Evolutionary conservation across 257 asterid genomes (phyloP), one percentile per base, ranked within the genome.

Genomic region (Solanum paucissectum): DNA sequence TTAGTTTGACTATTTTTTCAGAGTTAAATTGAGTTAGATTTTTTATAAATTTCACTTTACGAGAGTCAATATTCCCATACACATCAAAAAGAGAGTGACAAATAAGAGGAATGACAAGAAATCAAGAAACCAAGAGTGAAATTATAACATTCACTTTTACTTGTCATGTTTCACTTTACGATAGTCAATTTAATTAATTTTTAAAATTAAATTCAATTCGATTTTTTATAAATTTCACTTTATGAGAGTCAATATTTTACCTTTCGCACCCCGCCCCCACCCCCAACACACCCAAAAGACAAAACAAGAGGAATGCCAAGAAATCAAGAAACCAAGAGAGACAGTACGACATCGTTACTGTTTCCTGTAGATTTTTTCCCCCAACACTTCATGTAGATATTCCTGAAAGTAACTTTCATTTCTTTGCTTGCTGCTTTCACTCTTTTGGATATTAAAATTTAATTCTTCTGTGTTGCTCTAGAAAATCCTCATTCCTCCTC

Each of bases 351-450:
- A 32, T 13, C 68, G 85, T 81, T 46, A 6, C 27, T 16, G 29
- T 3, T 16, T 25, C 27, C 23, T 27, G 29, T 29, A 49, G 69
- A n/a, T 64, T 64, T 64, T 62, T n/a, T 64, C 10, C 2, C 33
- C 16, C 18, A 64, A 64, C 33, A 64, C 72, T 64, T n/a, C 33
- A 64, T n/a, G 72, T n/a, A 64, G 87, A 85, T 85, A 85, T 62
- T 85, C 82, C 64, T 7, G 66, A 40, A 64, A 85, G 71, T 14
- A 40, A 85, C 87, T 85, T 16, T 40, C 66, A 40, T 42, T 85
- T 85, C 34, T 23, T 68, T 64, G 55, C 76, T 74, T 58, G 66
- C 25, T 84, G 23, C 34, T 84, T 36, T 58, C 55, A 37, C 64
- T 32, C 37, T 52, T 25, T 81, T 32, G 27, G 85, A 46, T 81